Conservation (phyloP, 306 rosid genomes). For the Psophocarpus tetragonolobus region DNA sequence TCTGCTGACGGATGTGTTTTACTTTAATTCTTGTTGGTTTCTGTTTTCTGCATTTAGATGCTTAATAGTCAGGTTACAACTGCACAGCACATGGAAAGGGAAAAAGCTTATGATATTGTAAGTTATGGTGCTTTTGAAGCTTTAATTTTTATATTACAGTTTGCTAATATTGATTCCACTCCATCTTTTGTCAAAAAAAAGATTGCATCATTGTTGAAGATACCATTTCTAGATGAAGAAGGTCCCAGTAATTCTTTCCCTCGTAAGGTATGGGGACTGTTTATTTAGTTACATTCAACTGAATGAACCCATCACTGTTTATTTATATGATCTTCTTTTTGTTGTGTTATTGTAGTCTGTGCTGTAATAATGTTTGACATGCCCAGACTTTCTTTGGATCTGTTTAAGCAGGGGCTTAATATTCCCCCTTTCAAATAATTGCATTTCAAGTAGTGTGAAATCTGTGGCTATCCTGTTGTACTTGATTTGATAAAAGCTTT, state of each 20-base stretch:
- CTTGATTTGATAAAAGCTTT: conserved; percentile 8
- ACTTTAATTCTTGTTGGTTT: conserved; percentile 21
- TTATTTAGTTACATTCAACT: conserved; percentile 26
- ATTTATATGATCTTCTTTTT: conserved; percentile 22
- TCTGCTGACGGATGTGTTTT: background rate
- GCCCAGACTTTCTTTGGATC: background rate
- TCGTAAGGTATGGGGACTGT: conserved; percentile 63
- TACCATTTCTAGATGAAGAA: conserved; percentile 89
- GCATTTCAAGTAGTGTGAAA: conserved; percentile 12
- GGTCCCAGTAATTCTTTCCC: conserved; percentile 72
- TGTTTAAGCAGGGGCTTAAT: background rate
- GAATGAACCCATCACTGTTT: conserved; percentile 18
- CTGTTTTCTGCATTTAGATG: conserved; percentile 54
- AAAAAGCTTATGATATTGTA: conserved; percentile 86
- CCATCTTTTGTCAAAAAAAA: conserved; percentile 15
- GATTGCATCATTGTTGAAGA: conserved; percentile 80
- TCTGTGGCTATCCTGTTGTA: conserved; percentile 2
- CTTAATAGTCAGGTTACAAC: conserved; percentile 72
- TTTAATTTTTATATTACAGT: background rate
- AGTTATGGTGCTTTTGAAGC: conserved; percentile 34
- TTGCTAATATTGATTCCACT: background rate
- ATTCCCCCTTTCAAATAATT: conserved; percentile 1
- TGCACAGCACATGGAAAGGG: conserved; percentile 77
- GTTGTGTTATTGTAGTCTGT: conserved; percentile 17
- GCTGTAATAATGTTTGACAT: conserved; percentile 2